Conservation (phyloP, 805 yeast genomes). For the Kuraishia floccosa region DNA sequence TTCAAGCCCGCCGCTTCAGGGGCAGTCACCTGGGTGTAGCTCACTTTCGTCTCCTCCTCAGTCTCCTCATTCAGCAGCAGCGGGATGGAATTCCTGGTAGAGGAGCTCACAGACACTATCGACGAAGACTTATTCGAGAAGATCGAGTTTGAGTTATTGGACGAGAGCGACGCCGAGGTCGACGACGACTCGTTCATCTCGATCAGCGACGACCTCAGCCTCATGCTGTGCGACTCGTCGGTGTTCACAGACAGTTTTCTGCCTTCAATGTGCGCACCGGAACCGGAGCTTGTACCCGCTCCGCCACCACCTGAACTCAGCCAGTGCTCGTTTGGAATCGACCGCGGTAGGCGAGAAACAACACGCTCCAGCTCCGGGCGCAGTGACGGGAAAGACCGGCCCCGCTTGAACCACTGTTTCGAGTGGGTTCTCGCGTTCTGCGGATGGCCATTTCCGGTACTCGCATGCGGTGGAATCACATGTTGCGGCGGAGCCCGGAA, state of each 20-base stretch:
- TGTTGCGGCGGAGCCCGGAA: neutral
- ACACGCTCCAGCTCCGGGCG: neutral
- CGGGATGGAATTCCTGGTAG: constrained; percentile 1
- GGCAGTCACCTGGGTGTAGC: too few species aligned
- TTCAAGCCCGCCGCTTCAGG: too few species aligned
- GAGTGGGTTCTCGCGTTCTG: neutral
- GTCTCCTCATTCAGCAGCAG: constrained; percentile 2
- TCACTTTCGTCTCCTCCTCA: too few species aligned
- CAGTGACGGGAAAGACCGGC: neutral
- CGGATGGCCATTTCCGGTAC: neutral
- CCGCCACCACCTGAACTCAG: neutral
- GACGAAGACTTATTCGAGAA: constrained; percentile 2
- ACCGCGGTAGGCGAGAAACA: neutral
- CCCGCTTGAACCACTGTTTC: neutral
- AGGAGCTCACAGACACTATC: neutral
- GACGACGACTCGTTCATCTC: neutral
- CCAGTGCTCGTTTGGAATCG: neutral
- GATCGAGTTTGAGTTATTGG: constrained; percentile 1
- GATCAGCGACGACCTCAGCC: neutral
- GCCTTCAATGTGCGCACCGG: neutral
- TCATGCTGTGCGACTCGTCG: neutral
- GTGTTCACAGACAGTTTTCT: neutral
- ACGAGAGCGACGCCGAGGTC: neutral
- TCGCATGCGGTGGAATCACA: neutral
- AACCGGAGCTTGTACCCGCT: neutral